phyloP scores from a whole-genome alignment of 2,329 filamentous ascomycete species.

The Lanzia echinophila region DNA sequence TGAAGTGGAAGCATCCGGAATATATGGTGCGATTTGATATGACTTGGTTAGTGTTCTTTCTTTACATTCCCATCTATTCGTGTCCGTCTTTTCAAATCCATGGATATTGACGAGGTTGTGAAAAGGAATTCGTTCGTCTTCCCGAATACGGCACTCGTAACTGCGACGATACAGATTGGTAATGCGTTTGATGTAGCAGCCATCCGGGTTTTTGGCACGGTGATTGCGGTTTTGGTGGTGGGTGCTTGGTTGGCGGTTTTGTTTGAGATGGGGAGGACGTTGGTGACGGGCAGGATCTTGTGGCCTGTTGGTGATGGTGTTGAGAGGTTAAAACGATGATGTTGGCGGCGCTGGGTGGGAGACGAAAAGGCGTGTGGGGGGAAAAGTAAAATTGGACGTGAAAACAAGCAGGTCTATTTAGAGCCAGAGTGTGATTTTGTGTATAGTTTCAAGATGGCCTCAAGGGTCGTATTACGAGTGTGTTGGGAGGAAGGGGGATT shows the following conservation, averaged over 20 bases:
- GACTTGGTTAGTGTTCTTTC: slow-evolving; percentile 52
- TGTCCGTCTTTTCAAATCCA: background rate
- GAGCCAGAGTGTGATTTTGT: too few relatives aligned
- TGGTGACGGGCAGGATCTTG: slow-evolving; percentile 59
- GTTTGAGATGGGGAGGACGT: slow-evolving; percentile 61
- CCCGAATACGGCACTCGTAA: slow-evolving; percentile 42
- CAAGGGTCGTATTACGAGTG: too few relatives aligned
- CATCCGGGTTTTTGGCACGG: slow-evolving; percentile 61
- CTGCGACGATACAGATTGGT: slow-evolving; percentile 66
- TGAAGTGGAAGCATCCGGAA: slow-evolving; percentile 40
- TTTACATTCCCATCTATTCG: background rate
- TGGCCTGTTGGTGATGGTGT: slow-evolving; percentile 51
- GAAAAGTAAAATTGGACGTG: too few relatives aligned
- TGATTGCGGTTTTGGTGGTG: slow-evolving; percentile 59
- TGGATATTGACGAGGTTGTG: too few relatives aligned
- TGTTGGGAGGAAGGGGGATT: too few relatives aligned
- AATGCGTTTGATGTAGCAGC: slow-evolving; percentile 51
- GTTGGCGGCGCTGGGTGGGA: too few relatives aligned
- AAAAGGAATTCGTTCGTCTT: slow-evolving; percentile 58
- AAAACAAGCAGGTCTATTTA: too few relatives aligned
- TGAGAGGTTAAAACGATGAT: too few relatives aligned
- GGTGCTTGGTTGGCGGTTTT: slow-evolving; percentile 64
- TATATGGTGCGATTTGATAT: slow-evolving; percentile 66
- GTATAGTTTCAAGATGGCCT: too few relatives aligned
- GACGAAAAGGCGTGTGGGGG: too few relatives aligned